Evolutionary conservation across 2,329 filamentous ascomycete species (phyloP).

Genomic region (Anisogramma anomala): DNA sequence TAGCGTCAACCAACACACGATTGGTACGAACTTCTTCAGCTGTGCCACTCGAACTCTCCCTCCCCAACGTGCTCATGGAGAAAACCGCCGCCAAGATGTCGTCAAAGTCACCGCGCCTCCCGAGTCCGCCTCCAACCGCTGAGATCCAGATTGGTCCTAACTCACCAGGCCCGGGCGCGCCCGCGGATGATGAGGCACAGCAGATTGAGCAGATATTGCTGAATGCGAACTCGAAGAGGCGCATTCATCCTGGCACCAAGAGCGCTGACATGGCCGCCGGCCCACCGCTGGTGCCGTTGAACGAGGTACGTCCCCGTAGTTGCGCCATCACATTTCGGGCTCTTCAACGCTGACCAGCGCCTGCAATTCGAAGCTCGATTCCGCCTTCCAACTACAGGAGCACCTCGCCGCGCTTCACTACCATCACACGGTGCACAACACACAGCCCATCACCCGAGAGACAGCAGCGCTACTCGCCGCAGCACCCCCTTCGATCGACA

Average conservation of each 20-base stretch:
- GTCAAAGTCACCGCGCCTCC: slow-evolving; percentile 80
- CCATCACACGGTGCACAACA: slow-evolving; percentile 58
- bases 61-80: neutral
- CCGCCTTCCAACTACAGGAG: slow-evolving; percentile 93
- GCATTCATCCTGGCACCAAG: slow-evolving; percentile 86
- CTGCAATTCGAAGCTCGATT: too few species aligned
- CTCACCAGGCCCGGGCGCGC: slow-evolving; percentile 19
- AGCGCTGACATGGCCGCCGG: slow-evolving; percentile 88
- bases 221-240: slow-evolving; percentile 64
- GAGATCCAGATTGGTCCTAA: slow-evolving; percentile 72
- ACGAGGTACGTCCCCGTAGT: slow-evolving; percentile 51
- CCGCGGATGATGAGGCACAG: slow-evolving; percentile 42
- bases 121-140: slow-evolving; percentile 85
- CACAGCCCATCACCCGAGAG: slow-evolving; percentile 60
- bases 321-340: neutral
- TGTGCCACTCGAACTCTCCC: neutral
- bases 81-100: slow-evolving; percentile 41
- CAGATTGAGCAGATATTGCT: slow-evolving; percentile 52
- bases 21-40: neutral
- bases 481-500: slow-evolving; percentile 71
- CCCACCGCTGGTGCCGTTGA: slow-evolving; percentile 74
- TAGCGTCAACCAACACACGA: neutral
- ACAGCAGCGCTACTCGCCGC: slow-evolving; percentile 66
- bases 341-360: too few species aligned
- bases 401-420: slow-evolving; percentile 89